These are phyloP conservation scores for Ogataea minuta DNA, from an alignment of 805 yeast species.

Conservation along the genomic window DNA sequence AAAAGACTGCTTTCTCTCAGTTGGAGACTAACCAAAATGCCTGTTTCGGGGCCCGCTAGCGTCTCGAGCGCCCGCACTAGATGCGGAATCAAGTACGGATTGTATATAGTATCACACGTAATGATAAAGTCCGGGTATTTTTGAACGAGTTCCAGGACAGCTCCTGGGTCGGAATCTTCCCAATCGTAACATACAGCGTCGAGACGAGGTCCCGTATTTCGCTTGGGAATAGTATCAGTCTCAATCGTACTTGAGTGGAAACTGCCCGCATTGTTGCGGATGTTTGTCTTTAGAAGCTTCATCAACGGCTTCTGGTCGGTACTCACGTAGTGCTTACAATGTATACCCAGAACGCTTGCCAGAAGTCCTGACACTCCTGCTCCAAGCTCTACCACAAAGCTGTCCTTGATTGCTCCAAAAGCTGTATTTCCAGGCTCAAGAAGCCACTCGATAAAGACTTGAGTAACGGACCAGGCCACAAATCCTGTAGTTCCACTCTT, in stretches of 20 bases:
- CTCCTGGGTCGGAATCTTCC: constrained; percentile 41
- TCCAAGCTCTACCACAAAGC: constrained; percentile 54
- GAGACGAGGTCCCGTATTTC: constrained; percentile 24
- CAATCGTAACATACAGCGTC: constrained; percentile 59
- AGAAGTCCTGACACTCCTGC: constrained; percentile 58
- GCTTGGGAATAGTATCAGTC: constrained; percentile 2
- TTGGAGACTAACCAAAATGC: constrained; percentile 48
- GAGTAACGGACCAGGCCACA: constrained; percentile 57
- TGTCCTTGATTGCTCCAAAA: constrained; percentile 14
- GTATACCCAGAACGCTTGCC: constrained; percentile 39
- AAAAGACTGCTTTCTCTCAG: constrained; percentile 51
- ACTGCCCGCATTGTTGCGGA: constrained; percentile 37
- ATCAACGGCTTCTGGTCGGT: constrained; percentile 58
- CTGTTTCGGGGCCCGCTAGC: constrained; percentile 36
- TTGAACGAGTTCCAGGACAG: constrained; percentile 6
- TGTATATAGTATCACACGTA: constrained; percentile 67
- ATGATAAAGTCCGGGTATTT: constrained; percentile 45
- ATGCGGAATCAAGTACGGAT: constrained; percentile 52
- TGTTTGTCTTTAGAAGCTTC: constrained; percentile 48
- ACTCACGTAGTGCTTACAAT: constrained; percentile 43
- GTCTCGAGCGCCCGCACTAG: constrained; percentile 43
- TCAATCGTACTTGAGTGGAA: constrained; percentile 26
- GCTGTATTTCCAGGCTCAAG: constrained; percentile 33
- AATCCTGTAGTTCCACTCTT: constrained; percentile 57
- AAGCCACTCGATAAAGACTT: constrained; percentile 53